Percentiles rank a stretch among this genome's conserved stretches.
Evolutionary conservation across 2,329 filamentous ascomycete genomes (phyloP).

Genomic region (Celoporthe dispersa): DNA sequence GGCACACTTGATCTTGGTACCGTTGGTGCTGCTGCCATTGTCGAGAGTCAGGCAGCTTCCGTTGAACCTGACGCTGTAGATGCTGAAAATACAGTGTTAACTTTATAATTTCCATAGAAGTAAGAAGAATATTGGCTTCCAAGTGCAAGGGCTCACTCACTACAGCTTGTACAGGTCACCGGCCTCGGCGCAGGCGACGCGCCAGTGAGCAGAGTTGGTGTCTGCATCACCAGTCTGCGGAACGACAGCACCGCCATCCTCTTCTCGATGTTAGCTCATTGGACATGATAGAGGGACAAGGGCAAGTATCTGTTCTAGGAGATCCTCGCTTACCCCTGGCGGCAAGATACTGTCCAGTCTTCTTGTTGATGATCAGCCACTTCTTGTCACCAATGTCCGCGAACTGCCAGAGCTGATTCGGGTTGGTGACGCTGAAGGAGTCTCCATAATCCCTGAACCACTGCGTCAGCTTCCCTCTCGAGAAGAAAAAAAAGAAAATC

Average conservation of each 20-base stretch:
- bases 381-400: conserved; percentile 21
- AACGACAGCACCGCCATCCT: conserved; percentile 11
- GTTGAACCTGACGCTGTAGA: conserved; percentile 18
- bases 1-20: conserved; percentile 19
- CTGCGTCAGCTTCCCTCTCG: background rate
- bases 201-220: conserved; percentile 14
- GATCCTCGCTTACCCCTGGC: conserved; percentile 7
- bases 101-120: background rate
- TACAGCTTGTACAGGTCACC: conserved; percentile 18
- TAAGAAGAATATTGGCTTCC: background rate
- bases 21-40: conserved; percentile 14
- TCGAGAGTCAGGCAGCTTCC: conserved; percentile 17
- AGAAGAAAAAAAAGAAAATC: background rate
- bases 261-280: background rate
- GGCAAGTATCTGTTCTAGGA: background rate
- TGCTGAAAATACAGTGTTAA: background rate
- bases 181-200: conserved; percentile 1
- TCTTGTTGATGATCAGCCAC: conserved; percentile 25
- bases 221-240: conserved; percentile 21
- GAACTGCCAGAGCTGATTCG: conserved; percentile 22
- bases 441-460: conserved; percentile 11
- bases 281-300: background rate
- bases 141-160: background rate
- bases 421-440: conserved; percentile 18
- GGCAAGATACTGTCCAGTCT: conserved; percentile 20